Evolutionary conservation across 202 grass and related monocot species (phyloP), one percentile per base, ranked within the genome.

Genomic region (Miscanthus sacchariflorus): DNA sequence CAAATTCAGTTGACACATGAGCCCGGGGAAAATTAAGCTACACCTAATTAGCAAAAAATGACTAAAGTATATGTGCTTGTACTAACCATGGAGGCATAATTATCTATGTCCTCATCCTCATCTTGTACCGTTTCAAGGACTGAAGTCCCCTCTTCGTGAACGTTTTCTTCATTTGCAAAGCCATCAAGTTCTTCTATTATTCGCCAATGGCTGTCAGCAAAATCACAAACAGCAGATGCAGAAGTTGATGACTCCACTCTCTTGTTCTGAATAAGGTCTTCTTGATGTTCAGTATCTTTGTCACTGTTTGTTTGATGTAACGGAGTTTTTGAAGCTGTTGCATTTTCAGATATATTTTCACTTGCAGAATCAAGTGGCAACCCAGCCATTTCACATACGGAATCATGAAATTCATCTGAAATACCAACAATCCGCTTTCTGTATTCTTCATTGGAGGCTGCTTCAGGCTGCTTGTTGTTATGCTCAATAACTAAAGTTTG

Each of bases 1-100:
- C n/a, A 56, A 90, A 83, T 87, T 48, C 14, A 83, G 24, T 68
- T 79, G 68, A 86, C 7, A 66, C 63, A 72, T 58, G 13, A 42
- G 45, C 36, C 44, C 35, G 56, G 36, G 58, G 46, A 75, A 45
- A 58, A 1, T 68, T 83, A 67, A 73, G 36, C 43, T 44, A 68
- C 39, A 68, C 33, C 66, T 44, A 36, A 70, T 36, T 15, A 81
- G 6, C 4, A 30, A 5, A 33, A 21, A 40, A 18, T 18, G 43
- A 8, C 7, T 66, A 74, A 38, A 38, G 36, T 38, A 38, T 38
- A 38, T 38, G 36, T 38, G 5, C 36, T 54, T 46, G 19, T 23
- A 74, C 89, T 87, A 10, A 87, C 75, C 84, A 58, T 42, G 12
- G 68, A 23, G 7, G 10, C 25, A 80, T 44, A 39, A 6, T 8